A percentile compares a stretch with the other conserved stretches of the same genome.
phyloP scores from a whole-genome alignment of 1,284 basidiomycete species.

The Jaminaea rosea region DNA sequence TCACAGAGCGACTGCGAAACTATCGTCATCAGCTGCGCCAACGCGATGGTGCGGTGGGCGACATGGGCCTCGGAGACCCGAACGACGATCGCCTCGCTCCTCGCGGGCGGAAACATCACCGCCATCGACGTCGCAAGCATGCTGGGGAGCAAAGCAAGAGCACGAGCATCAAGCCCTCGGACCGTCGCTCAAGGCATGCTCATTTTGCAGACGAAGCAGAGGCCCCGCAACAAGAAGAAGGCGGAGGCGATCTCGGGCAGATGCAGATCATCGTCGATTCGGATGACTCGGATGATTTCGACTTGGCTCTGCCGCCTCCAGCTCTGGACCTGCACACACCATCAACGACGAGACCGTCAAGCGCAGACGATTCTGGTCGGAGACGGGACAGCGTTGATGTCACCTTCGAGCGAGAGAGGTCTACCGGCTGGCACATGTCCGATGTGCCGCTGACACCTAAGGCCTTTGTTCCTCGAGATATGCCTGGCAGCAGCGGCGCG shows the following conservation, averaged over 20 bases:
- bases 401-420: constrained; percentile 26
- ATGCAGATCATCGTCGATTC: no score
- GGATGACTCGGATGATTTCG: no score
- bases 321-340: constrained; percentile 30
- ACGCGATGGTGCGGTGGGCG: constrained; percentile 32
- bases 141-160: background rate
- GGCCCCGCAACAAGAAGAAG: background rate
- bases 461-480: background rate
- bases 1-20: constrained; percentile 30
- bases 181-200: background rate
- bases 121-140: background rate
- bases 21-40: constrained; percentile 35
- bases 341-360: background rate
- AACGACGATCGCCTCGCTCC: background rate
- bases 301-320: constrained; percentile 34
- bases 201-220: constrained; percentile 1
- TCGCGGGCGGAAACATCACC: no score
- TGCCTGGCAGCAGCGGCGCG: no score
- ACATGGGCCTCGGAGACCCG: constrained; percentile 21
- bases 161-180: background rate
- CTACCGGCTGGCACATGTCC: constrained; percentile 35
- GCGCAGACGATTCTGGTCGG: background rate
- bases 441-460: constrained; percentile 40
- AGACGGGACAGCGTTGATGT: background rate
- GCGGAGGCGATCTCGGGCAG: constrained; percentile 12